These are phyloP conservation scores for Tubosaeta sp. DNA, from an alignment of 768 basidiomycete genomes.

Conservation along the genomic window DNA sequence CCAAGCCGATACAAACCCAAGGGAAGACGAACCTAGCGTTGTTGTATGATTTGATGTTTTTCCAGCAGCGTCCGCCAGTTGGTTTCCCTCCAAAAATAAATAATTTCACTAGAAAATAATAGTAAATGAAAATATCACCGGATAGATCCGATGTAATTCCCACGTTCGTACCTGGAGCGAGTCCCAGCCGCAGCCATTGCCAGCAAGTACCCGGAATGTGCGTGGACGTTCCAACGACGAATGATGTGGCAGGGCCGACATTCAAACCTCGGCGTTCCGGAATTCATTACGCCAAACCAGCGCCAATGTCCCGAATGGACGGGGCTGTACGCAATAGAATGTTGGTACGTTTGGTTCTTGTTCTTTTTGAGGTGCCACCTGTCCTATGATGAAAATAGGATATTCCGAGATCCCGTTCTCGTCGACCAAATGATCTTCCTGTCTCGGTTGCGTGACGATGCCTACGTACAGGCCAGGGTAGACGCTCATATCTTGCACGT, in stretches of 20 bases:
- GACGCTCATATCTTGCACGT: neutral
- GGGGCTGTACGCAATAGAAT: constrained; percentile 13
- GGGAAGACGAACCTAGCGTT: neutral
- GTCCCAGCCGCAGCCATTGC: neutral
- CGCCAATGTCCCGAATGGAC: constrained; percentile 3
- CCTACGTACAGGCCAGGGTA: neutral
- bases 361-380: neutral
- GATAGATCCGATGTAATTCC: neutral
- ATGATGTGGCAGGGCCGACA: neutral
- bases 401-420: neutral
- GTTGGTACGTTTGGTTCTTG: constrained; percentile 2
- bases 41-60: neutral
- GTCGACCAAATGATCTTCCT: neutral
- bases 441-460: neutral
- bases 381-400: neutral
- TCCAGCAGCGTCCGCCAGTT: neutral
- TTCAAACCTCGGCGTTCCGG: neutral
- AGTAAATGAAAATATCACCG: neutral
- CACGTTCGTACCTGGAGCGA: neutral
- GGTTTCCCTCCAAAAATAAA: neutral
- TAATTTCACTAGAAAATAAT: neutral
- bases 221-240: too few species aligned
- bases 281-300: neutral
- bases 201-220: neutral
- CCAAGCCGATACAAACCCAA: neutral